Evolutionary conservation across 108 stramenopile genomes (phyloP).

Genomic region (Chaetoceros muelleri): DNA sequence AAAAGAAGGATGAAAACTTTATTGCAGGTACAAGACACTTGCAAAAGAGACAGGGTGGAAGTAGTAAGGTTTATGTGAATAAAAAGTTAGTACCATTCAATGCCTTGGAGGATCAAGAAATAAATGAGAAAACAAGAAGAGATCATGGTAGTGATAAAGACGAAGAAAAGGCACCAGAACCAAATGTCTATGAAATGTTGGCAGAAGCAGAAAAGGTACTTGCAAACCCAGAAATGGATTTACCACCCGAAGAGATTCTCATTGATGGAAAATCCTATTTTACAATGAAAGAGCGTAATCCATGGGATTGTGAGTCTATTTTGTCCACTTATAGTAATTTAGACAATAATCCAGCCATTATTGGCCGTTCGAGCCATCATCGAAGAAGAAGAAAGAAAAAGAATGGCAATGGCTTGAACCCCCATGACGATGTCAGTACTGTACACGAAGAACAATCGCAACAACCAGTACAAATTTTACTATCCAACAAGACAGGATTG

Average conservation of each 20-base stretch:
- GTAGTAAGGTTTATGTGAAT: slow-evolving; percentile 64
- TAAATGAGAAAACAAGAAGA: too few relatives aligned
- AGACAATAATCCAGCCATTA: slow-evolving; percentile 89
- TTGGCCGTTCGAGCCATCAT: slow-evolving; percentile 29
- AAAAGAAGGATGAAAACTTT: slow-evolving; percentile 70
- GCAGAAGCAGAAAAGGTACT: slow-evolving; percentile 65
- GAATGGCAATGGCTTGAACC: slow-evolving; percentile 17
- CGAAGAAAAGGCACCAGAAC: slow-evolving; percentile 24
- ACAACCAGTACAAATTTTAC: slow-evolving; percentile 41
- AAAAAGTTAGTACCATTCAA: slow-evolving; percentile 50
- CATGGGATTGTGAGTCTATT: slow-evolving; percentile 97
- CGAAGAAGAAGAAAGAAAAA: slow-evolving; percentile 35
- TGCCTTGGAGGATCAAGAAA: slow-evolving; percentile 27
- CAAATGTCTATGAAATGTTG: slow-evolving; percentile 37
- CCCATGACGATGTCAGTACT: slow-evolving; percentile 14
- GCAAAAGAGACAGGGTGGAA: slow-evolving; percentile 45
- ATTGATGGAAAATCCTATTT: slow-evolving; percentile 85
- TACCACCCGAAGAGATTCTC: slow-evolving; percentile 69
- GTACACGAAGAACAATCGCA: slow-evolving; percentile 34
- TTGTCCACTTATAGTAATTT: slow-evolving; percentile 93
- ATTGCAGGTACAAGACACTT: slow-evolving; percentile 57
- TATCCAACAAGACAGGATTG: slow-evolving; percentile 87
- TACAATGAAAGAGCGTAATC: slow-evolving; percentile 54
- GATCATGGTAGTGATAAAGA: slow-evolving; percentile 16
- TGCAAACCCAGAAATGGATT: slow-evolving; percentile 49